Conservation (phyloP, 2,329 filamentous ascomycete species). For the Aureobasidium melanogenum region DNA sequence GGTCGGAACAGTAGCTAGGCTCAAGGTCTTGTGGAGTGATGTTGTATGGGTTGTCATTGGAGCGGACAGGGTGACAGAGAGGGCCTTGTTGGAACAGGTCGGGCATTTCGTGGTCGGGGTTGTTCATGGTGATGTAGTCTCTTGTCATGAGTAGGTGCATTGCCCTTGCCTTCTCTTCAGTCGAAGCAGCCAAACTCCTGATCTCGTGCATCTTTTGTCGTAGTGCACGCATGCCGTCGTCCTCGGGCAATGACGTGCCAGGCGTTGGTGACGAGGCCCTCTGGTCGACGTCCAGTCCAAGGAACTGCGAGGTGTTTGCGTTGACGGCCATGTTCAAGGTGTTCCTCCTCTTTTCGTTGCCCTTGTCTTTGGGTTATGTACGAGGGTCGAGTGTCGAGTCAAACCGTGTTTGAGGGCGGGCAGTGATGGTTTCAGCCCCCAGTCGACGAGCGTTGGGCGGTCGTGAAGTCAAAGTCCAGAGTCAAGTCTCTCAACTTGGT, state of each 20-base stretch:
- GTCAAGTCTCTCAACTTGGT: not conserved
- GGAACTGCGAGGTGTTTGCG: not conserved
- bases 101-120: not conserved
- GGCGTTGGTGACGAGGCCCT: not conserved
- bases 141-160: constrained; percentile 43
- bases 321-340: not conserved
- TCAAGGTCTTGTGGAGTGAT: constrained; percentile 25
- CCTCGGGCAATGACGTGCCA: constrained; percentile 31
- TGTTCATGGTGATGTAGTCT: constrained; percentile 28
- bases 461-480: not conserved
- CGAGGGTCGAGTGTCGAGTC: not conserved
- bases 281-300: not conserved
- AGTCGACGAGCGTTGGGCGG: not conserved
- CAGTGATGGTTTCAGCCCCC: not conserved
- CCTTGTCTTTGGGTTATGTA: not conserved
- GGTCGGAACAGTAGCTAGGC: constrained; percentile 28
- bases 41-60: constrained; percentile 26
- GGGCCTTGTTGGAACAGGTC: not conserved
- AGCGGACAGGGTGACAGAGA: not conserved
- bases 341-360: not conserved
- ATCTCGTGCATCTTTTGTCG: constrained; percentile 41
- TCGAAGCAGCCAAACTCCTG: constrained; percentile 33
- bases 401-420: constrained; percentile 1
- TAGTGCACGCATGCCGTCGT: constrained; percentile 42
- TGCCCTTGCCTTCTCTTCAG: constrained; percentile 40